A percentile compares a stretch with the other conserved stretches of the same genome.
Conservation (phyloP, 73 alveolate species). For the Tetrahymena elliotti region DNA sequence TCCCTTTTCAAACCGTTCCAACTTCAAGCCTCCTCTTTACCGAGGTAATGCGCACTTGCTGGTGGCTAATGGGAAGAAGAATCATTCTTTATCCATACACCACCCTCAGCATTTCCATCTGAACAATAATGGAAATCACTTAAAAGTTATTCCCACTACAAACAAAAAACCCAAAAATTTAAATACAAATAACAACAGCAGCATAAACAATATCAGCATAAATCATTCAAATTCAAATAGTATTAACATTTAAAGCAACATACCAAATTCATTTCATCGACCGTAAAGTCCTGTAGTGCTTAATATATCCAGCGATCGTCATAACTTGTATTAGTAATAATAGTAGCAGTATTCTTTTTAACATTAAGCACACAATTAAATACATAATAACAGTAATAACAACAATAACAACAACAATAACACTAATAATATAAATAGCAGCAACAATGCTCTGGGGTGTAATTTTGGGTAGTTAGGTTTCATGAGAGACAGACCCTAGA, state of each 20-base stretch:
- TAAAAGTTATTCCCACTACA: neutral
- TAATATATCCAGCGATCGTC: neutral
- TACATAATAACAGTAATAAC: neutral
- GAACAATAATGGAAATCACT: neutral
- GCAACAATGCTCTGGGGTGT: neutral
- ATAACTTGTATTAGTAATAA: neutral
- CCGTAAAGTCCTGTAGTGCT: neutral
- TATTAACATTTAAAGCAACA: neutral
- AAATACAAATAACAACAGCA: neutral
- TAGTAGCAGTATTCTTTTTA: neutral
- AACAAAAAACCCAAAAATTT: neutral
- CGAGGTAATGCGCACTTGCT: neutral
- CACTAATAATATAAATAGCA: neutral
- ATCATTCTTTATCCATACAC: neutral
- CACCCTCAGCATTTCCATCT: neutral
- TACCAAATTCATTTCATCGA: neutral
- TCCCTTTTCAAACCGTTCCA: neutral
- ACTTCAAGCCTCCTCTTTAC: neutral
- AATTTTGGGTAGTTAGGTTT: neutral
- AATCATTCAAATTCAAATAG: neutral
- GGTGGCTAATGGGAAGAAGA: neutral
- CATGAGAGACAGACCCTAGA: neutral
- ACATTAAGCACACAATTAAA: neutral
- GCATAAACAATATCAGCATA: neutral
- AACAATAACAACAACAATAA: neutral